Base-by-base conservation (phyloP, 768 basidiomycete genomes). In the Hysterangium stoloniferum region DNA sequence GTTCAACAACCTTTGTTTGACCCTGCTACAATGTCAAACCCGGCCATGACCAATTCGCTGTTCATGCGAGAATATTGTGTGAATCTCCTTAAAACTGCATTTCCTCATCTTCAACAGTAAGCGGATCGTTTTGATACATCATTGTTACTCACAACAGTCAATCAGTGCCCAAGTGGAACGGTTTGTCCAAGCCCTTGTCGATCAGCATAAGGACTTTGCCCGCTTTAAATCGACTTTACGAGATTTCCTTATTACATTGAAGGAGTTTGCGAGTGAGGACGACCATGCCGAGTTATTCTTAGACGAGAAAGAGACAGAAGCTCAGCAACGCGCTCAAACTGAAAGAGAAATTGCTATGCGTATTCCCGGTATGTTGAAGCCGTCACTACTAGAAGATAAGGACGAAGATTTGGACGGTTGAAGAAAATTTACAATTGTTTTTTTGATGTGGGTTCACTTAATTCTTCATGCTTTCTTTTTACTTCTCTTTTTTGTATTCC, bases 341-440 rank as follows among this genome's bases (percentile, higher is more conserved):
- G 72, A 74, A 57, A 61, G 67, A 24, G 67, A 72, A 58, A 64
- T 67, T 45, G 70, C 71, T 4, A 66, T 66, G 43, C 60, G 68
- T n/a, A 68, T 75, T 3, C 72, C 71, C 24, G 73, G 73, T n/a
- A 67, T 74, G 68, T 55, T 72, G 48, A 72, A 72, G 57, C 70
- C 70, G 17, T 64, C 63, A 37, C 66, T 67, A 53, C 58, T 72
- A 54, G 66, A 69, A 54, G 70, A 71, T 52, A 69, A 71, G 53
- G 70, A 71, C 31, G 55, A 56, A 35, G 52, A 53, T 13, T 19
- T 51, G 15, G 49, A 51, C 11, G 17, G 36, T 17, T 51, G 31
- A 28, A 22, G 25, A 27, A 19, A 9, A 41, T 27, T 31, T 40
- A 11, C 37, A 13, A 31, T 48, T 41, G 29, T n/a, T 45, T 45